phyloP scores from a whole-genome alignment of 495 filamentous ascomycete genomes.

The Bryoglossum gracile region DNA sequence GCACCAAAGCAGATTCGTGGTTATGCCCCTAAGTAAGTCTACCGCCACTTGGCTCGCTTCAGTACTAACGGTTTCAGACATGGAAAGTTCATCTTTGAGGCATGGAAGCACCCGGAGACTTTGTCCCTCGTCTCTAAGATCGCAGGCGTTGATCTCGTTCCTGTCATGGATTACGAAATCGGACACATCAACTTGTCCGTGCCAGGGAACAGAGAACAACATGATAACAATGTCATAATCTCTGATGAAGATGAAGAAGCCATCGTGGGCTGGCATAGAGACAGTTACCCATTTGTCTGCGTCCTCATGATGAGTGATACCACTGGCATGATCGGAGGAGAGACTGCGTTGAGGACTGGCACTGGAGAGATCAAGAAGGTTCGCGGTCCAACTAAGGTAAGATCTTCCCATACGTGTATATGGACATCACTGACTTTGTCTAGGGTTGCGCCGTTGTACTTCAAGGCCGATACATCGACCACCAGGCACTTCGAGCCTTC shows the following conservation, averaged over 20 bases:
- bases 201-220: slow-evolving; percentile 35
- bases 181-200: slow-evolving; percentile 66
- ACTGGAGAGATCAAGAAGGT: slow-evolving; percentile 59
- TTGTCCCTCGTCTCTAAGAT: slow-evolving; percentile 59
- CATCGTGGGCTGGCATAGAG: slow-evolving; percentile 66
- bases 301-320: slow-evolving; percentile 71
- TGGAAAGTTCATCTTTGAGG: slow-evolving; percentile 61
- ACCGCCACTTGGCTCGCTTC: slow-evolving; percentile 19
- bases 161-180: slow-evolving; percentile 67
- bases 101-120: slow-evolving; percentile 60
- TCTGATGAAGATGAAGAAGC: slow-evolving; percentile 52
- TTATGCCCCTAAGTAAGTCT: slow-evolving; percentile 54
- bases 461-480: slow-evolving; percentile 66
- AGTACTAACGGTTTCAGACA: slow-evolving; percentile 32
- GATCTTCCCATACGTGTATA: not conserved
- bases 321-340: slow-evolving; percentile 62
- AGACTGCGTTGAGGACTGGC: slow-evolving; percentile 58
- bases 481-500: slow-evolving; percentile 58
- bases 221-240: slow-evolving; percentile 32
- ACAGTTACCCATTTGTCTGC: slow-evolving; percentile 72
- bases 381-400: slow-evolving; percentile 50
- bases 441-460: slow-evolving; percentile 63
- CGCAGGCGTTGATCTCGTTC: slow-evolving; percentile 66
- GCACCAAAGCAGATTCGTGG: slow-evolving; percentile 60
- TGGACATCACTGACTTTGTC: not conserved